Percentiles rank a stretch among this genome's conserved stretches.
These are phyloP conservation scores for Herpotrichia juniperi DNA, from an alignment of 2,329 filamentous ascomycete species.

Conservation along the genomic window DNA sequence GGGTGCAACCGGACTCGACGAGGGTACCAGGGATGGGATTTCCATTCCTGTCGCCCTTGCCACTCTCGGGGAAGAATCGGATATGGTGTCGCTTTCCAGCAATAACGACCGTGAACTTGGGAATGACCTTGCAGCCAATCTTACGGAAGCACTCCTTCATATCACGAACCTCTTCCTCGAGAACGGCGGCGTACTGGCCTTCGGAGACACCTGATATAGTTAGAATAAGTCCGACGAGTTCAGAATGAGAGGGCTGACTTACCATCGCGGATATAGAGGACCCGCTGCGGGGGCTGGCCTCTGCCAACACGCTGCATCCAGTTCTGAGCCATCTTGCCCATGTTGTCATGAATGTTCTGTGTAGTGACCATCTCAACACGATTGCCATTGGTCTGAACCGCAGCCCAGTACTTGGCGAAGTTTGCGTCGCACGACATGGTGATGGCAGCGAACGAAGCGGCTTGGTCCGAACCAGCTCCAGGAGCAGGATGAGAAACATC, in stretches of 20 bases:
- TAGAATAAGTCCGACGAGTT: no score
- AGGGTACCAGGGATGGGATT: slow-evolving; percentile 88
- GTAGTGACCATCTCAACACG: slow-evolving; percentile 79
- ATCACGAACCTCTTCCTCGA: slow-evolving; percentile 76
- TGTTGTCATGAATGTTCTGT: slow-evolving; percentile 68
- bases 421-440: slow-evolving; percentile 80
- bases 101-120: slow-evolving; percentile 84
- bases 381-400: slow-evolving; percentile 81
- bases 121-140: slow-evolving; percentile 43
- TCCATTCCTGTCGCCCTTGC: slow-evolving; percentile 71
- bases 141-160: slow-evolving; percentile 68
- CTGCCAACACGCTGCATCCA: slow-evolving; percentile 67
- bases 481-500: slow-evolving; percentile 87
- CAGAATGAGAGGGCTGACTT: no score
- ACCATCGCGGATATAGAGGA: slow-evolving; percentile 95
- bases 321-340: slow-evolving; percentile 66
- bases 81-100: slow-evolving; percentile 95
- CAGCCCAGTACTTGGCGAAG: slow-evolving; percentile 74
- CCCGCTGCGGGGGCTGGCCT: slow-evolving; percentile 67
- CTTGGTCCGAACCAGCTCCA: slow-evolving; percentile 50
- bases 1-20: slow-evolving; percentile 81
- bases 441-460: slow-evolving; percentile 82
- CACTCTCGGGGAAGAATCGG: slow-evolving; percentile 80
- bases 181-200: slow-evolving; percentile 80
- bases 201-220: slow-evolving; percentile 90